These are phyloP conservation scores for Fistulinella cinereoalba DNA, from an alignment of 1,284 basidiomycete species.

Conservation along the genomic window DNA sequence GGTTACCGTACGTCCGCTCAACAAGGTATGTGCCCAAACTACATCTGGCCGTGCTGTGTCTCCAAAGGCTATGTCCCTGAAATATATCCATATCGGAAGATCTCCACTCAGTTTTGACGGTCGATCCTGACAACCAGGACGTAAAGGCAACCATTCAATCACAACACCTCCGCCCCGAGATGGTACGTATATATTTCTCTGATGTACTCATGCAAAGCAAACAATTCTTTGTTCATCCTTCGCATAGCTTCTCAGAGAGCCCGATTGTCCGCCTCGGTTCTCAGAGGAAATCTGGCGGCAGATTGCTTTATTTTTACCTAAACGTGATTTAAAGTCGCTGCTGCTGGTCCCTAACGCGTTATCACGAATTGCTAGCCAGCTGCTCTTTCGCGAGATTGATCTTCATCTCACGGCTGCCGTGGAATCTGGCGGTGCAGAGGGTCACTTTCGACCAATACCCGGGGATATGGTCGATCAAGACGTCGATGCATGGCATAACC, in stretches of 20 bases:
- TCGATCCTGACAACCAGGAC: slow-evolving; percentile 67
- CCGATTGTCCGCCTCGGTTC: slow-evolving; percentile 42
- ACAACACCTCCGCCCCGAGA: slow-evolving; percentile 33
- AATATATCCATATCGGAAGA: too few relatives aligned
- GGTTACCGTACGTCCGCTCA: slow-evolving; percentile 60
- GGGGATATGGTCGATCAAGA: slow-evolving; percentile 22
- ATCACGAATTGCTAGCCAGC: slow-evolving; percentile 64
- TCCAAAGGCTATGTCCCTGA: too few relatives aligned
- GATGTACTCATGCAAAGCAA: background rate
- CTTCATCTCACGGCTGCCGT: slow-evolving; percentile 43
- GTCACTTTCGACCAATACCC: slow-evolving; percentile 6
- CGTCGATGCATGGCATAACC: slow-evolving; percentile 50
- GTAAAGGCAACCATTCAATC: slow-evolving; percentile 56
- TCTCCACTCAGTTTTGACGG: slow-evolving; percentile 58
- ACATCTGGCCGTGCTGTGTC: too few relatives aligned
- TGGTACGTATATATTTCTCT: slow-evolving; percentile 19
- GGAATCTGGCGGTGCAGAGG: slow-evolving; percentile 29
- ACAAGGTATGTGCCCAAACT: slow-evolving; percentile 52
- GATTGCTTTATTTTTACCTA: slow-evolving; percentile 59
- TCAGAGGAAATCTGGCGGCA: slow-evolving; percentile 71
- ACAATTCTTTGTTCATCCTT: background rate
- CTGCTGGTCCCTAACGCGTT: slow-evolving; percentile 63
- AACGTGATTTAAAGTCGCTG: slow-evolving; percentile 62
- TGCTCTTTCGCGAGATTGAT: slow-evolving; percentile 62
- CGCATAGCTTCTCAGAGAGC: slow-evolving; percentile 33